Evolutionary conservation across 176 grass and related monocot genomes (phyloP), one percentile per base, ranked within the genome.

Genomic region (Carex myosuroides): DNA sequence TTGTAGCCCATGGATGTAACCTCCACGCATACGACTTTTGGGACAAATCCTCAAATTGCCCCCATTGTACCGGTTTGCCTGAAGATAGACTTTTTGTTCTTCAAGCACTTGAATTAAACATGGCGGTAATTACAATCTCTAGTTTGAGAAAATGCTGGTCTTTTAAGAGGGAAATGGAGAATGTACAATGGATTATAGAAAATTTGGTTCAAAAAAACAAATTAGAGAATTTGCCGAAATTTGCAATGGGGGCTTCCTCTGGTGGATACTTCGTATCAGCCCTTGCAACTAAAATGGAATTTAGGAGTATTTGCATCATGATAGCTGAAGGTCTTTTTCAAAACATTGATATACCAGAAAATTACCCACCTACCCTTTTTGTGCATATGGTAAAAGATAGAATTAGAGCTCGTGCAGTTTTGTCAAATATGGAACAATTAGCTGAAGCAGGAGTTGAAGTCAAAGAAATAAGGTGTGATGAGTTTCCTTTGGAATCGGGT

Each of bases 321-420:
- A 98, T 98, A 59, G 88, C 96, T 4, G 93, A 93, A 88, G 96
- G 96, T 32, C 32, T 90, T 83, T 98, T 92, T 58, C 60, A 50
- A 53, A 5, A 77, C 0, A 88, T 92, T 85, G 56, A 79, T 6
- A 60, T 98, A 75, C 86, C 83, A 0, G 42, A 85, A n/a, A 52
- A 76, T 30, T 95, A 98, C 70, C 91, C 96, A 4, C 93, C 96
- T 54, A 85, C 91, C 65, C 89, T 98, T 86, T 98, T 95, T 85
- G 91, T 98, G 68, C 96, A 95, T 79, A 98, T 98, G 96, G 85
- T 90, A 56, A 95, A 88, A 84, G 93, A 98, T 77, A 60, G 13
- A 4, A 41, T 58, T 13, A 90, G 83, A 72, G 89, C 85, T 63
- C 60, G 2, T 39, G 37, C 12, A 69, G 85, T 98, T 53, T 76